phyloP scores from a whole-genome alignment of 2,329 filamentous ascomycete genomes.

The Botrytis medusae region DNA sequence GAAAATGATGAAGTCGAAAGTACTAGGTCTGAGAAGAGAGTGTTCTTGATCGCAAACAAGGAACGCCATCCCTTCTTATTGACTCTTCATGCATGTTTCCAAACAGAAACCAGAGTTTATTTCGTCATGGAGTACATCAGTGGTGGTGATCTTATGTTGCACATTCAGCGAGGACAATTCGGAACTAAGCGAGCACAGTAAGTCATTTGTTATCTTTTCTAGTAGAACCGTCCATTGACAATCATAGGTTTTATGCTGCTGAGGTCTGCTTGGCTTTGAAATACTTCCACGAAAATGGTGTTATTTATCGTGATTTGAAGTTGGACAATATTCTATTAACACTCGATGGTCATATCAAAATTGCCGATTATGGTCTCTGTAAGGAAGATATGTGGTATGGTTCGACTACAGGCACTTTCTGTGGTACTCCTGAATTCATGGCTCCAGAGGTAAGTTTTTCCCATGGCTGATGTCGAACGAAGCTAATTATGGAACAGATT shows the following conservation, averaged over 20 bases:
- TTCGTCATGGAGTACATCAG: slow-evolving; percentile 99
- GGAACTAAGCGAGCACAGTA: slow-evolving; percentile 94
- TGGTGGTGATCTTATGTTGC: slow-evolving; percentile 97
- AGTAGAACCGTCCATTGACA: slow-evolving; percentile 29
- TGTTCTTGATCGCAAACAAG: slow-evolving; percentile 95
- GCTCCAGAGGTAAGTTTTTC: slow-evolving; percentile 77
- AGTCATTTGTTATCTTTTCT: slow-evolving; percentile 42
- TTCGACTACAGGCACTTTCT: slow-evolving; percentile 95
- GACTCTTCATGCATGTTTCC: slow-evolving; percentile 95
- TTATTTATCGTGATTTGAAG: slow-evolving; percentile 87
- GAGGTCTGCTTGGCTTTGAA: slow-evolving; percentile 97
- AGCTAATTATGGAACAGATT: slow-evolving; percentile 59
- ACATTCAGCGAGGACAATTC: slow-evolving; percentile 96
- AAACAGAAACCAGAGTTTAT: slow-evolving; percentile 96
- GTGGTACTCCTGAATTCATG: slow-evolving; percentile 99
- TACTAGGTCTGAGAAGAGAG: slow-evolving; percentile 94
- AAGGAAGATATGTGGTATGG: slow-evolving; percentile 99
- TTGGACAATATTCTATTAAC: slow-evolving; percentile 89
- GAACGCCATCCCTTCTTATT: slow-evolving; percentile 95
- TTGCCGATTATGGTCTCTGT: slow-evolving; percentile 97
- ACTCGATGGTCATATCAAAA: slow-evolving; percentile 96
- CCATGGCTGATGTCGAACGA: slow-evolving; percentile 19
- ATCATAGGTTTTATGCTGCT: slow-evolving; percentile 82
- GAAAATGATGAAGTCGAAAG: slow-evolving; percentile 99
- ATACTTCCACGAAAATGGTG: slow-evolving; percentile 99